Base-by-base conservation (phyloP, 2,329 filamentous ascomycete genomes). In the Ilyonectria robusta region DNA sequence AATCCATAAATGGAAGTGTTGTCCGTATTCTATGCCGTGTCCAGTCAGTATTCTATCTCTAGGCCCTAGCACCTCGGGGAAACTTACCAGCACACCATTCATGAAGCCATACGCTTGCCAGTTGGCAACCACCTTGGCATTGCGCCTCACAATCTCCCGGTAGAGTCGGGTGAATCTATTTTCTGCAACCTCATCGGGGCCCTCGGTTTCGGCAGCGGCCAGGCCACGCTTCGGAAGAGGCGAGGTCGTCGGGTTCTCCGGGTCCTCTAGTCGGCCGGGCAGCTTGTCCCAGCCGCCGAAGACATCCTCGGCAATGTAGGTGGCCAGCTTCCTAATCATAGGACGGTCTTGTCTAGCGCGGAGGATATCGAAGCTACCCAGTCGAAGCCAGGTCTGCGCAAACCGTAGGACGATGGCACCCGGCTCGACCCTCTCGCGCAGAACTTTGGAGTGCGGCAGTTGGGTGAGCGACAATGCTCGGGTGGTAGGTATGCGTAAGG, bases 51-150 rank as follows among this genome's bases (percentile, higher is more conserved):
- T 31, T 23, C 19, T 23, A 46, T 15, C n/a, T 10, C 42, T 8
- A 13, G 37, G 21, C 8, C n/a, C 4, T 4, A 19, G 11, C 29
- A 53, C 15, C 6, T 35, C 44, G 11, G 11, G 33, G 5, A 37
- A 11, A 70, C 77, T 69, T 71, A 82, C 81, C 65, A 99, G 85
- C 4, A 99, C 96, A 51, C 96, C 96, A 76, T 99, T 99, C 87
- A 97, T 98, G 83, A 99, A 99, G n/a, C 94, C 96, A 77, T 98
- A 98, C 0, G 94, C 94, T 83, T 99, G 97, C 95, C 96, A 98
- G 72, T 92, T 89, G 11, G 96, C 96, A 2, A 98, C 95, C 0
- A 93, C 97, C 65, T 87, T 86, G 1, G 96, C 96, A 77, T 98
- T 99, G 35, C 93, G 89, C 47, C 94, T 90, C 4, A 91, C 91